These are phyloP conservation scores for Filosporella fistucella DNA, from an alignment of 495 filamentous ascomycete species.

Conservation along the genomic window DNA sequence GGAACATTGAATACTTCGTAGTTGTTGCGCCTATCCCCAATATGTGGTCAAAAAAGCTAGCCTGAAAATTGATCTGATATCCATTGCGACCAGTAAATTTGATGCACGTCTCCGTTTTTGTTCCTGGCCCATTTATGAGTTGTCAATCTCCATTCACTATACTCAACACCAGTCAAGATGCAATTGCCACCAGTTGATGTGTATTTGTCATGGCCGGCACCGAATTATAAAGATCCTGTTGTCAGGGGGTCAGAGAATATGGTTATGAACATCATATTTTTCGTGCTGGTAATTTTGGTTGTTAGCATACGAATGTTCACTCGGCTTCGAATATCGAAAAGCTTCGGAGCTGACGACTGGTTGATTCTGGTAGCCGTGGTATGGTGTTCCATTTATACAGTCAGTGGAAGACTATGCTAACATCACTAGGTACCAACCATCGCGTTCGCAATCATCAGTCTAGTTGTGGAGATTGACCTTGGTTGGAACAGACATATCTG, in stretches of 20 bases:
- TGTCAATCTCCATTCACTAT: background rate
- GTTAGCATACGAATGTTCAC: constrained; percentile 45
- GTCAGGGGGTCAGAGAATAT: constrained; percentile 42
- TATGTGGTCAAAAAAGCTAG: no score
- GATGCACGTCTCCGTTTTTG: no score
- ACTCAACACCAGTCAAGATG: constrained; percentile 24
- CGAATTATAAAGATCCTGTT: constrained; percentile 49
- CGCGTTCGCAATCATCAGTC: constrained; percentile 36
- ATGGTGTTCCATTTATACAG: constrained; percentile 11
- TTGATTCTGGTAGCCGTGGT: constrained; percentile 8
- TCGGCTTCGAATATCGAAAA: constrained; percentile 37
- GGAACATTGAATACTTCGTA: no score
- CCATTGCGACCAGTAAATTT: no score
- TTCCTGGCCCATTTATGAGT: no score
- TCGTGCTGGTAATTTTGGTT: constrained; percentile 33
- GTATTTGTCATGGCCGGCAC: constrained; percentile 43
- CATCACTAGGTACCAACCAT: constrained; percentile 15
- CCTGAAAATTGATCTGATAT: no score
- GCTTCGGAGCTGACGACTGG: constrained; percentile 44
- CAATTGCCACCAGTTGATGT: constrained; percentile 42
- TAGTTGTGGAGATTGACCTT: constrained; percentile 32
- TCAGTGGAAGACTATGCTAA: constrained; percentile 6
- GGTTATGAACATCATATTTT: constrained; percentile 36
- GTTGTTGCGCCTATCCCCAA: no score
- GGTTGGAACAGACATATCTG: constrained; percentile 49